Percentiles rank a stretch among this genome's conserved stretches.
Evolutionary conservation across 768 basidiomycete genomes (phyloP).

Genomic region (Lactarius quietus): DNA sequence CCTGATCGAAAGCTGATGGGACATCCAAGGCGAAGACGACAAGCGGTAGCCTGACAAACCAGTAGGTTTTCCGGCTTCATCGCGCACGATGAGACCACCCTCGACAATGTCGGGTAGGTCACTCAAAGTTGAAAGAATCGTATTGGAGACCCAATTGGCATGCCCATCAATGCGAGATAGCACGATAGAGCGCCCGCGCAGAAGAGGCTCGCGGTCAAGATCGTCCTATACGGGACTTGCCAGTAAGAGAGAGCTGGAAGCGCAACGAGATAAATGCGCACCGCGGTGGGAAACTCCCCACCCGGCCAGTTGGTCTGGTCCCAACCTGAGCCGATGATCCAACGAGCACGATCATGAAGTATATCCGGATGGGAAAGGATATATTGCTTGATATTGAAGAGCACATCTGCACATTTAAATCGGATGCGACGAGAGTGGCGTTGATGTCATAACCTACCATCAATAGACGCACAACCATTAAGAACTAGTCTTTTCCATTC

Average conservation of each 20-base stretch:
- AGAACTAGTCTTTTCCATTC: conserved; percentile 65
- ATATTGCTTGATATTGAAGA: conserved; percentile 56
- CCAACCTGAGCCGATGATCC: conserved; percentile 92
- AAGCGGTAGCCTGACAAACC: conserved; percentile 40
- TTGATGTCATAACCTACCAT: conserved; percentile 41
- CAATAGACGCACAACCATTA: conserved; percentile 50
- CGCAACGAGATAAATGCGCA: conserved; percentile 30
- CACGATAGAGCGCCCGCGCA: conserved; percentile 67
- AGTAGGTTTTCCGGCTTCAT: conserved; percentile 58
- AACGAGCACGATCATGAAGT: conserved; percentile 47
- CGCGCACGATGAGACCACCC: conserved; percentile 72
- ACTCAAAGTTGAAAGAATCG: conserved; percentile 61
- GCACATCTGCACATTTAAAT: conserved; percentile 47
- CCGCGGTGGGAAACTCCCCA: conserved; percentile 63
- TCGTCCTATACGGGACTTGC: conserved; percentile 48
- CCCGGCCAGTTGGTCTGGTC: conserved; percentile 79
- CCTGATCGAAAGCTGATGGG: conserved; percentile 36
- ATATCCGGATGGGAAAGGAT: conserved; percentile 57
- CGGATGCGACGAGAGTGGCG: not conserved
- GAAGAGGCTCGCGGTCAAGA: conserved; percentile 62
- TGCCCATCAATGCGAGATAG: conserved; percentile 80
- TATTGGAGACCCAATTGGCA: conserved; percentile 80
- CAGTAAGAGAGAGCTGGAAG: not conserved
- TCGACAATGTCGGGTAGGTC: conserved; percentile 58
- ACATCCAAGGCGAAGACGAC: not conserved